Base-by-base conservation (phyloP, 306 rosid genomes). In the Castanea sativa region DNA sequence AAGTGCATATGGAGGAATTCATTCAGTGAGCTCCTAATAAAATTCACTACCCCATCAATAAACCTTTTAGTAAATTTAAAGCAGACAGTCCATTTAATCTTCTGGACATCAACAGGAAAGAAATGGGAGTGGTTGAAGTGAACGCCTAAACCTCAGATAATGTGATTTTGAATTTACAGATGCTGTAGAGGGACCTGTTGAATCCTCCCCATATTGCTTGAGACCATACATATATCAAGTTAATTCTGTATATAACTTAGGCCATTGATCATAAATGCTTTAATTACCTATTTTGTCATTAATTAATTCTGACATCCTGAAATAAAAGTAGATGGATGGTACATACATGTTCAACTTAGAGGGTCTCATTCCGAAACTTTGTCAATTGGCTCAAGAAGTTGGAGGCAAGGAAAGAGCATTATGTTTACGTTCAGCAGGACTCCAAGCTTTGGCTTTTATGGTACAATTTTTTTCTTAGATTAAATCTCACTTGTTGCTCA, bases 331-430 rank as follows among this genome's bases (percentile, higher is more conserved):
- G 99, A 89, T 85, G 81, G 97, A 95, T 80, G 81, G 92, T 83
- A 81, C 98, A 10, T 91, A 85, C 89, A 88, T 91, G 91, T 91
- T 95, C 98, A 93, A 89, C 90, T 85, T 93, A 71, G 99, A 93
- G 89, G 97, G 98, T 76, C 89, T 95, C 75, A 90, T 92, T 85
- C 98, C 92, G 41, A 91, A 91, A 73, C 90, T 95, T 77, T 93
- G 97, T 87, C 89, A 91, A 85, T 73, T 95, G 89, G 96, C 98
- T 85, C 87, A 85, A 91, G 97, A 91, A 86, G 84, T 29, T 76
- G 99, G 95, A 68, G 91, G 88, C 56, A 85, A 82, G 59, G 95
- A 87, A 32, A 88, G 84, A 82, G 91, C 88, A 78, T 78, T 87
- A 68, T 71, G 74, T 52, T 80, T 92, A 68, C 97, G 93, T 51